phyloP scores from a whole-genome alignment of 169 alveolate species.

The Cryptosporidium baileyi region DNA sequence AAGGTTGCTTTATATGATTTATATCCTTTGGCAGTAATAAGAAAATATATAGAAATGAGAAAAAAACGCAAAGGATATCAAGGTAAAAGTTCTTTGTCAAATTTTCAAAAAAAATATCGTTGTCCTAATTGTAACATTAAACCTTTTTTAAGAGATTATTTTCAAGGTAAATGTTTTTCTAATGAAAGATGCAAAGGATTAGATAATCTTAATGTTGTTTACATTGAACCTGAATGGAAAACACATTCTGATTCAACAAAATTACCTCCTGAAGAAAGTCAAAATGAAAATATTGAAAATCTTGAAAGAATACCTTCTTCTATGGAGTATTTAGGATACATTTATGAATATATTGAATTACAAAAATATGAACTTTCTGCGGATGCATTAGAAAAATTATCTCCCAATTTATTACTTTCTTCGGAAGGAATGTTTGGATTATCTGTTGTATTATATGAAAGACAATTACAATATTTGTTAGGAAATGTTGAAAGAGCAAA shows the following conservation, averaged over 20 bases:
- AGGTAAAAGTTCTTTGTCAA: conserved; percentile 22
- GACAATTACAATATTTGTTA: conserved; percentile 44
- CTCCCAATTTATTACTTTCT: conserved; percentile 55
- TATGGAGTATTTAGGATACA: conserved; percentile 41
- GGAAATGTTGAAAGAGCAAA: conserved; percentile 66
- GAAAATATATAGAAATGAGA: conserved; percentile 62
- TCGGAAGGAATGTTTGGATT: conserved; percentile 63
- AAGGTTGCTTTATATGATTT: conserved; percentile 60
- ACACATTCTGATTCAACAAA: conserved; percentile 19
- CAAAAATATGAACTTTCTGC: conserved; percentile 67
- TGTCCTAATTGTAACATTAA: conserved; percentile 59
- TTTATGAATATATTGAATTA: conserved; percentile 50
- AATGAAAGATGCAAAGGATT: conserved; percentile 59
- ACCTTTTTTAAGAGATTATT: conserved; percentile 37
- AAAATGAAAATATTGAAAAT: conserved; percentile 30
- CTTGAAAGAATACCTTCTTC: conserved; percentile 58
- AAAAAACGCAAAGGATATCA: conserved; percentile 53
- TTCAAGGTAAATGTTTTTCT: conserved; percentile 61
- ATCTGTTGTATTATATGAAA: conserved; percentile 47
- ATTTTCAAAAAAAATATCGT: conserved; percentile 19
- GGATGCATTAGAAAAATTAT: conserved; percentile 51
- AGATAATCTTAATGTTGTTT: conserved; percentile 44
- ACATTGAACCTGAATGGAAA: conserved; percentile 65
- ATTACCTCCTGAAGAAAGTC: conserved; percentile 32
- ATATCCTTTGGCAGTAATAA: conserved; percentile 50